Percentiles rank a stretch among this genome's conserved stretches.
Evolutionary conservation across 768 basidiomycete species (phyloP).

Genomic region (Xerocomus spinulosus): DNA sequence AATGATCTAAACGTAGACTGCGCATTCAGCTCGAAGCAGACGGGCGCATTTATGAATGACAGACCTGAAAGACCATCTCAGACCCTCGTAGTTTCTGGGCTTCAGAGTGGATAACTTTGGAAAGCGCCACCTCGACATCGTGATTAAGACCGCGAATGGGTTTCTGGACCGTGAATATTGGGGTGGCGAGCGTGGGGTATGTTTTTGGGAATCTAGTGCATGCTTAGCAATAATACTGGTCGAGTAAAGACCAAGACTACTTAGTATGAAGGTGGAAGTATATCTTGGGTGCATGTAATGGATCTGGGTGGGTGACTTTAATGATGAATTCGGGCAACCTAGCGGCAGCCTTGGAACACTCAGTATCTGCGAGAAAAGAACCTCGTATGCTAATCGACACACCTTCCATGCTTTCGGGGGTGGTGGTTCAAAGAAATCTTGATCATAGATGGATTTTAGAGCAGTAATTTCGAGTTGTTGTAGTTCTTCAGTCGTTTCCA

Average conservation of each 20-base stretch:
- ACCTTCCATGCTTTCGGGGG: slow-evolving; percentile 86
- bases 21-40: background rate
- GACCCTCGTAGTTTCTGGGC: slow-evolving; percentile 61
- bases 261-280: slow-evolving; percentile 66
- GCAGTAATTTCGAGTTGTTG: slow-evolving; percentile 70
- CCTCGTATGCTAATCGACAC: slow-evolving; percentile 9
- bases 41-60: slow-evolving; percentile 13
- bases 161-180: slow-evolving; percentile 64
- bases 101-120: slow-evolving; percentile 58
- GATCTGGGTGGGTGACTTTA: slow-evolving; percentile 61
- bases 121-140: slow-evolving; percentile 53
- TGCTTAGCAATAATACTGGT: slow-evolving; percentile 1
- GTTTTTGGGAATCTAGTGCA: slow-evolving; percentile 67
- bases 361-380: background rate
- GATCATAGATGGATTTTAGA: slow-evolving; percentile 74
- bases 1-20: slow-evolving; percentile 47
- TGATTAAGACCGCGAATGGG: slow-evolving; percentile 55
- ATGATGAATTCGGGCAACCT: slow-evolving; percentile 75
- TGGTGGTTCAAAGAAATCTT: slow-evolving; percentile 69
- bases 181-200: slow-evolving; percentile 68
- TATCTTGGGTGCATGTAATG: slow-evolving; percentile 50
- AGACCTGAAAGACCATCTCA: slow-evolving; percentile 77
- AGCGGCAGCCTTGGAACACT: slow-evolving; percentile 50
- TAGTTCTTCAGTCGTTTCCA: slow-evolving; percentile 73
- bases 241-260: slow-evolving; percentile 36